Conservation (phyloP, 2,329 filamentous ascomycete species). For the Mariannaea elegans region DNA sequence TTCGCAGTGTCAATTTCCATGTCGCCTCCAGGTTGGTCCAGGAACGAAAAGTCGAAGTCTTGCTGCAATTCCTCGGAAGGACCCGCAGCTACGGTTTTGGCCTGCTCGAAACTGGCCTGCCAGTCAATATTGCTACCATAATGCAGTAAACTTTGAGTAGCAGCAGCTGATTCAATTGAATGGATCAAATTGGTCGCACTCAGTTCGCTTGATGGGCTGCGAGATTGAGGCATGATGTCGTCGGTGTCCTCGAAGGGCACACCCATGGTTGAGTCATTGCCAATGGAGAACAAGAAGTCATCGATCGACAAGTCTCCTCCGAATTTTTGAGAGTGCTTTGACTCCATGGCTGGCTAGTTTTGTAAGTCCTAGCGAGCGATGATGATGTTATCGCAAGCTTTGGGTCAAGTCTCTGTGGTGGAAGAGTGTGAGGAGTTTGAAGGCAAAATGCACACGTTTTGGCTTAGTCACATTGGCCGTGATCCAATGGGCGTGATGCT, state of each 20-base stretch:
- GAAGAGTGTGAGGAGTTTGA: background rate
- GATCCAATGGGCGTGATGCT: background rate
- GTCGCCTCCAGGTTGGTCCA: conserved; percentile 25
- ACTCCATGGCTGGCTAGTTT: background rate
- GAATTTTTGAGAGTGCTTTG: background rate
- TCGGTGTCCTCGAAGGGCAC: conserved; percentile 30
- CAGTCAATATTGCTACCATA: conserved; percentile 28
- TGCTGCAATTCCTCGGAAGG: conserved; percentile 5
- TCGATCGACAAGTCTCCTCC: conserved; percentile 36
- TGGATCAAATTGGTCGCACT: background rate
- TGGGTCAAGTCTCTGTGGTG: background rate
- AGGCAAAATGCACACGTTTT: background rate
- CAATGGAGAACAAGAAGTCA: conserved; percentile 33
- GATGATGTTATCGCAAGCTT: background rate
- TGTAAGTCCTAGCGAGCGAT: background rate
- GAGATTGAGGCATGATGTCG: conserved; percentile 23
- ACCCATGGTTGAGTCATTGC: conserved; percentile 25
- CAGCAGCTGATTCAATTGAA: background rate
- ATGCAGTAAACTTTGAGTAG: background rate
- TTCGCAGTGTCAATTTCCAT: conserved; percentile 20
- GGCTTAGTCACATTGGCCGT: conserved; percentile 17
- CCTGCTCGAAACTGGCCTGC: conserved; percentile 32
- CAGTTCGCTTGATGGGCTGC: conserved; percentile 22
- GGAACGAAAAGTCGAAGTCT: conserved; percentile 30
- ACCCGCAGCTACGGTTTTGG: conserved; percentile 10